Conservation (phyloP, 495 filamentous ascomycete species). For the Talaromyces thailandensis region DNA sequence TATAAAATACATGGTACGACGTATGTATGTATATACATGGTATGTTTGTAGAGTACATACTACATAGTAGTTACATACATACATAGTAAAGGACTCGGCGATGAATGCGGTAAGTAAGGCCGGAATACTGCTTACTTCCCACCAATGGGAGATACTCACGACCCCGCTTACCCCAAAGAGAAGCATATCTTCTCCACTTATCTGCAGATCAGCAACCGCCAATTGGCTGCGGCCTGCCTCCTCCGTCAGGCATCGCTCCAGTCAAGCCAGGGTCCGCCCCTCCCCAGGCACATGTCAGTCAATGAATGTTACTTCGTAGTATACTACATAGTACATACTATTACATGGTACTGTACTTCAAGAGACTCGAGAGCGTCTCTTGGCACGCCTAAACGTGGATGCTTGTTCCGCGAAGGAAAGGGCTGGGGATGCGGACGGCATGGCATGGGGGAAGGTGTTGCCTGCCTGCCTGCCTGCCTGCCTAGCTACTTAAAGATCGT, state of each 20-base stretch:
- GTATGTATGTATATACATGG: too few species aligned
- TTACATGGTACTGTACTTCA: too few species aligned
- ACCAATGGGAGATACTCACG: neutral
- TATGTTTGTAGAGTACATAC: too few species aligned
- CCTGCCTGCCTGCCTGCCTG: neutral
- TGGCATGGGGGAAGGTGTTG: neutral
- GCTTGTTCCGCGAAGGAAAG: neutral
- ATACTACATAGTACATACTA: too few species aligned
- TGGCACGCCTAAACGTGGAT: neutral
- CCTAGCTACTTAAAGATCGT: neutral
- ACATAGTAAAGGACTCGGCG: neutral
- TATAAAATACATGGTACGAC: too few species aligned
- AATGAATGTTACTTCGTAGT: too few species aligned
- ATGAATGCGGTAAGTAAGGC: neutral
- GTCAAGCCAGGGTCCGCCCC: neutral
- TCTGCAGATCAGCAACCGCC: neutral
- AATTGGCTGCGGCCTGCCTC: neutral
- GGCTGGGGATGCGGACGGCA: neutral
- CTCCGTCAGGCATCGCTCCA: neutral
- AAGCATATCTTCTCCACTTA: neutral
- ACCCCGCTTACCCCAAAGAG: neutral
- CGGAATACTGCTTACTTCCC: neutral
- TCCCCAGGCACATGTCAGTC: neutral
- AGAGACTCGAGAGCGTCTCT: too few species aligned
- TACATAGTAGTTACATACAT: too few species aligned